Percentiles rank a stretch among this genome's conserved stretches.
These are phyloP conservation scores for Ophiostoma angusticollis DNA, from an alignment of 2,329 filamentous ascomycete species.

Conservation along the genomic window DNA sequence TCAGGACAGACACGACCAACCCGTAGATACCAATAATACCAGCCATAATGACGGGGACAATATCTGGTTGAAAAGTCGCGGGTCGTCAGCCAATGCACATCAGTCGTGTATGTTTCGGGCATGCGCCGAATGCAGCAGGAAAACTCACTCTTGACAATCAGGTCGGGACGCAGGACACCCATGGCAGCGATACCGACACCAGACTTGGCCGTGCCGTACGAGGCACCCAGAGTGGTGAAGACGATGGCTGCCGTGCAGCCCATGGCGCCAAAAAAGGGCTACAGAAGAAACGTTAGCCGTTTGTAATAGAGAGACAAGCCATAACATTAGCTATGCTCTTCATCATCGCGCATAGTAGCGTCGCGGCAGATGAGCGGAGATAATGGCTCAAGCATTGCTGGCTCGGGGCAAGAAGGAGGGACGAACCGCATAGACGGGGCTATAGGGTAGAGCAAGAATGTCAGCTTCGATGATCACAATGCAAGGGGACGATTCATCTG, in stretches of 20 bases:
- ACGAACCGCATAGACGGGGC: slow-evolving; percentile 99
- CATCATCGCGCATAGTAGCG: too few species aligned
- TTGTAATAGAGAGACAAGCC: too few species aligned
- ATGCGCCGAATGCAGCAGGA: too few species aligned
- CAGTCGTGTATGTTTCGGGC: too few species aligned
- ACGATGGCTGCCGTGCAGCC: slow-evolving; percentile 61
- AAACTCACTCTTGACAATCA: slow-evolving; percentile 95
- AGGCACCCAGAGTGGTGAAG: slow-evolving; percentile 54
- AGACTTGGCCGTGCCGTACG: slow-evolving; percentile 98
- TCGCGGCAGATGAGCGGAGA: slow-evolving; percentile 3
- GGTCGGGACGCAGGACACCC: slow-evolving; percentile 92
- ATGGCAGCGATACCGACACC: slow-evolving; percentile 97
- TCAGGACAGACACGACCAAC: slow-evolving; percentile 75
- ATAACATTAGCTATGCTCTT: too few species aligned
- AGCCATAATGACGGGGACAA: slow-evolving; percentile 99
- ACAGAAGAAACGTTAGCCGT: slow-evolving; percentile 8
- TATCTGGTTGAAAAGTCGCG: slow-evolving; percentile 59
- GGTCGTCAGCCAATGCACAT: too few species aligned
- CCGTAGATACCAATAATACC: slow-evolving; percentile 99
- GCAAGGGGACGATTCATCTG: not conserved
- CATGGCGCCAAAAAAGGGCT: slow-evolving; percentile 94
- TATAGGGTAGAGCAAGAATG: slow-evolving; percentile 27
- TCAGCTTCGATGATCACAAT: slow-evolving; percentile 5
- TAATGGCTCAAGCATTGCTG: not conserved
- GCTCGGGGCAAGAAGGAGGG: slow-evolving; percentile 16